Conservation (phyloP, 352 stramenopile species). For the Phytophthora colocasiae region DNA sequence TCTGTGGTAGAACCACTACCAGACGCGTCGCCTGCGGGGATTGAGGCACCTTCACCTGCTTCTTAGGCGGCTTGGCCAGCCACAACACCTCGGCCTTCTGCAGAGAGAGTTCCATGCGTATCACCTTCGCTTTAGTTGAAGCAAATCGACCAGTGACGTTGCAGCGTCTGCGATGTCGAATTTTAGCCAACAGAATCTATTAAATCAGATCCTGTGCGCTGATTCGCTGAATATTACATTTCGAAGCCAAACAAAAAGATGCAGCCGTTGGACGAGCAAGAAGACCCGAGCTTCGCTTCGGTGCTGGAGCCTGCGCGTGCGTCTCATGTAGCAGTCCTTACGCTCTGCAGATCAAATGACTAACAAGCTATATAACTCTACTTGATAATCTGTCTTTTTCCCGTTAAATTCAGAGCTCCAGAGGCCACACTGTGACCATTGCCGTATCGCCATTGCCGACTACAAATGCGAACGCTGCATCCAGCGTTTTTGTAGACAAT, state of each 20-base stretch:
- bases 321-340: conserved; percentile 2
- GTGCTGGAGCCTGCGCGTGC: conserved; percentile 41
- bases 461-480: conserved; percentile 55
- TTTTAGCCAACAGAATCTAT: conserved; percentile 21
- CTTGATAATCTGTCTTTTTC: background rate
- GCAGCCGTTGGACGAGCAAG: conserved; percentile 42
- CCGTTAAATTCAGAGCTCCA: conserved; percentile 45
- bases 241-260: conserved; percentile 15
- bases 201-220: background rate
- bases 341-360: background rate
- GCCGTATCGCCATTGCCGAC: conserved; percentile 42
- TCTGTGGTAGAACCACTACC: conserved; percentile 24
- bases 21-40: conserved; percentile 14
- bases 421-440: conserved; percentile 49
- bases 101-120: conserved; percentile 53
- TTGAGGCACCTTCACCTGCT: conserved; percentile 3
- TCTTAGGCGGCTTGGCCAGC: conserved; percentile 28
- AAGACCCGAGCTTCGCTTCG: conserved; percentile 49
- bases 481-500: conserved; percentile 53
- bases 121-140: conserved; percentile 23
- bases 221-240: conserved; percentile 26
- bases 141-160: conserved; percentile 20
- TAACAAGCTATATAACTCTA: conserved; percentile 5
- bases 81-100: conserved; percentile 36
- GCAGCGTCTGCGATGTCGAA: background rate